Evolutionary conservation across 75 land plant genomes (phyloP), one percentile per base, ranked within the genome.

Genomic region (Pinus tabuliformis): DNA sequence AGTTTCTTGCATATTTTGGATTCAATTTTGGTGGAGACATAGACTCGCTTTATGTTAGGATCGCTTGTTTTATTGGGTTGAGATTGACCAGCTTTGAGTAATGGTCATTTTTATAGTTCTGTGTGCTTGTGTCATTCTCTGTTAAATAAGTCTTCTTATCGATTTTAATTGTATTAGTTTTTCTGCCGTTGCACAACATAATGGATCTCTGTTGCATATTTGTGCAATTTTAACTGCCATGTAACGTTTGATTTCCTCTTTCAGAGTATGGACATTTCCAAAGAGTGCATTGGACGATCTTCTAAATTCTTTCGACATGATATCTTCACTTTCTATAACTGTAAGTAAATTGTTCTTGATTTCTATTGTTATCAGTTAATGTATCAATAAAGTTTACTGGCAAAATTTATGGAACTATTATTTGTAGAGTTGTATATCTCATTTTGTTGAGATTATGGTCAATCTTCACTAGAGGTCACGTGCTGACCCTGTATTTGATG

Each of bases 181-280:
- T 39, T 39, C 11, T 20, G 20, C 30, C 11, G 9, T 24, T 62
- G 11, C 12, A 26, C 28, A 24, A 22, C 24, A 26, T 21, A 16
- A 18, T 66, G 5, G 18, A 39, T 17, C 15, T 28, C 30, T 14
- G 6, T 5, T 37, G 37, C 37, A 36, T 64, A 17, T 64, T 6
- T 16, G 18, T 30, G 20, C 37, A 20, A 30, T 37, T 16, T 33
- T 64, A 64, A 64, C 3, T 45, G n/a, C 22, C 52, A n/a, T 37
- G 21, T n/a, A 3, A 39, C 37, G 2, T 39, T 68, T 20, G 3
- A 42, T 42, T 64, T 68, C 33, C 71, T 68, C 49, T 68, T 68
- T 17, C 72, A 81, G 84, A 76, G 83, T 81, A 20, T 83, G 84
- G 84, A 82, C 77, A 52, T 75, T 81, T 72, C 84, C 84, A 58